Conservation (phyloP, 1,284 basidiomycete species). For the Naganishia albida region DNA sequence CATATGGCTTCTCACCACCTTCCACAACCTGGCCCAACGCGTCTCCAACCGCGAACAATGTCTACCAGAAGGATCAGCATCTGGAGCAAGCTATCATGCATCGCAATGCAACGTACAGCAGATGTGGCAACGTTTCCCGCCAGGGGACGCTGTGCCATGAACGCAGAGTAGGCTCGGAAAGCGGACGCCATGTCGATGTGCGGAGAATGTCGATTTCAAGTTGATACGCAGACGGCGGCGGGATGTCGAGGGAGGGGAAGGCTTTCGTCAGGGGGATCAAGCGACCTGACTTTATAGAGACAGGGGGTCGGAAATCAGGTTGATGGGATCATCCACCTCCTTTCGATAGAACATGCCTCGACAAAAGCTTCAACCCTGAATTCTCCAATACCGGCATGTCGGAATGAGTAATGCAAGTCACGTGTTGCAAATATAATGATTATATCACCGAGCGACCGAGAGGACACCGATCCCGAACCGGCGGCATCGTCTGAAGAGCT, state of each 20-base stretch:
- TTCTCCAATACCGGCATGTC: neutral
- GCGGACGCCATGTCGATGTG: constrained; percentile 44
- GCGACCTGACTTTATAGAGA: neutral
- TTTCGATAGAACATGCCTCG: constrained; percentile 22
- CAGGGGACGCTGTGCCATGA: constrained; percentile 46
- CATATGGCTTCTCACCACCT: constrained; percentile 54
- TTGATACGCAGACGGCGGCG: neutral
- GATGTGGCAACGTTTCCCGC: constrained; percentile 50
- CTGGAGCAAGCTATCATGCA: neutral
- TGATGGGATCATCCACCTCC: neutral
- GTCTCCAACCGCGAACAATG: constrained; percentile 57
- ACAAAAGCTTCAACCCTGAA: constrained; percentile 1
- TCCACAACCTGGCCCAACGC: constrained; percentile 57
- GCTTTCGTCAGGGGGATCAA: neutral
- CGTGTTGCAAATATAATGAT: neutral
- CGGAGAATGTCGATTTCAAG: neutral
- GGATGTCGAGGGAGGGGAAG: neutral
- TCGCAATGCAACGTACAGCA: constrained; percentile 38
- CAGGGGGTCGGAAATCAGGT: neutral
- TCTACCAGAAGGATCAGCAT: constrained; percentile 37
- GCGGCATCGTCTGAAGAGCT: neutral
- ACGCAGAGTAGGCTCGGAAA: constrained; percentile 45
- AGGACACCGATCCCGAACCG: constrained; percentile 1
- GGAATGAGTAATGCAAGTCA: neutral
- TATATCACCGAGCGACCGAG: neutral